phyloP scores from a whole-genome alignment of 345 rosid species.

The Geranium brycei region DNA sequence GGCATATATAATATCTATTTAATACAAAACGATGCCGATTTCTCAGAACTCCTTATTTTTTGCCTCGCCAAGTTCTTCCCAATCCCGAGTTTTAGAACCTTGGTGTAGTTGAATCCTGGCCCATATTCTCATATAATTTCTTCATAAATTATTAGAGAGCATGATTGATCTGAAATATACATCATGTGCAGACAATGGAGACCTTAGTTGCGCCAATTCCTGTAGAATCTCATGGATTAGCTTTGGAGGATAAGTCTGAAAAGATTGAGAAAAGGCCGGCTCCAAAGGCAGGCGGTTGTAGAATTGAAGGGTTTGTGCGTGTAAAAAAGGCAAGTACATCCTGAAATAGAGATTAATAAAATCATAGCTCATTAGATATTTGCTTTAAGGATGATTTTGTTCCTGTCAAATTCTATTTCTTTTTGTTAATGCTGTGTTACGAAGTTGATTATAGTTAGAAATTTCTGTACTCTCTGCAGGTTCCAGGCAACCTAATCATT shows the following conservation, averaged over 20 bases:
- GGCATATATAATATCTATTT: no score
- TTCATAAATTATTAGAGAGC: background rate
- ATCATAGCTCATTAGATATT: background rate
- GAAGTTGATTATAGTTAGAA: background rate
- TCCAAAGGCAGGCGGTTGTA: constrained; percentile 82
- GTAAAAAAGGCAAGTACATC: constrained; percentile 63
- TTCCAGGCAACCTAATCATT: constrained; percentile 83
- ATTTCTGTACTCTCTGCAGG: constrained; percentile 30
- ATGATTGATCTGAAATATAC: constrained; percentile 3
- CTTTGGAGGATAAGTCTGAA: constrained; percentile 40
- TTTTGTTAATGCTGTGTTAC: background rate
- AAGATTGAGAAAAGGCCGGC: constrained; percentile 53
- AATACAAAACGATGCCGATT: no score
- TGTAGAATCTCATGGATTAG: constrained; percentile 39
- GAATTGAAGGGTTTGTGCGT: constrained; percentile 91
- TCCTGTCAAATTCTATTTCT: background rate
- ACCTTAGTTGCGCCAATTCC: constrained; percentile 53
- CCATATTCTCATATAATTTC: background rate
- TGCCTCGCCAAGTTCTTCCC: no score
- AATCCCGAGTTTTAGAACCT: no score
- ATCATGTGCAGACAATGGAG: constrained; percentile 55
- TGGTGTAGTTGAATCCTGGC: background rate
- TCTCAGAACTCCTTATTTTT: no score
- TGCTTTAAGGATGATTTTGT: background rate
- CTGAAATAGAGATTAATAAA: constrained; percentile 4